Conservation (phyloP, 2,329 filamentous ascomycete species). For the Monascus ruber region DNA sequence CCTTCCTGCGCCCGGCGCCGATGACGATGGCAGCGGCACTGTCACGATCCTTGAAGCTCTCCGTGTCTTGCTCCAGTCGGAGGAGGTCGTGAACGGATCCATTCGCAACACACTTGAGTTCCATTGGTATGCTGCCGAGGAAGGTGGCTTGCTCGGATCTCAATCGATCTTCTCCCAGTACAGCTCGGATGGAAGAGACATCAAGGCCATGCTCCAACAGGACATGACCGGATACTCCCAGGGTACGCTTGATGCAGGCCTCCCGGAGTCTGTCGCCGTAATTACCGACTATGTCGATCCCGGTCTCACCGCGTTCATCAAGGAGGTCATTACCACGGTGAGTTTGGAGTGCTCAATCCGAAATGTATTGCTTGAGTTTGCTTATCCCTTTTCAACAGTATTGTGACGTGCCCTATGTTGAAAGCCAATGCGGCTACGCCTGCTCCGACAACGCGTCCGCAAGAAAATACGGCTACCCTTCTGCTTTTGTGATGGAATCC, state of each 20-base stretch:
- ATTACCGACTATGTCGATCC: slow-evolving; percentile 86
- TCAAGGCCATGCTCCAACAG: slow-evolving; percentile 96
- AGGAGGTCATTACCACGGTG: slow-evolving; percentile 65
- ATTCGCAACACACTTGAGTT: slow-evolving; percentile 85
- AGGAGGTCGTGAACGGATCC: slow-evolving; percentile 58
- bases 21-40: slow-evolving; percentile 86
- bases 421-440: slow-evolving; percentile 83
- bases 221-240: slow-evolving; percentile 92
- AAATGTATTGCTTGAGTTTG: neutral
- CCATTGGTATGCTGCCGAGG: slow-evolving; percentile 90
- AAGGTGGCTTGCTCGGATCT: slow-evolving; percentile 74
- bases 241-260: slow-evolving; percentile 68
- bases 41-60: slow-evolving; percentile 92
- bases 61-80: slow-evolving; percentile 63
- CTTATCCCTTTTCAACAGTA: slow-evolving; percentile 44
- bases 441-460: slow-evolving; percentile 62
- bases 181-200: slow-evolving; percentile 56
- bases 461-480: slow-evolving; percentile 54
- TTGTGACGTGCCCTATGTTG: slow-evolving; percentile 74
- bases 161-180: slow-evolving; percentile 83
- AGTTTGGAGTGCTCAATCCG: slow-evolving; percentile 7
- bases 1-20: slow-evolving; percentile 79
- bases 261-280: slow-evolving; percentile 77
- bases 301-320: slow-evolving; percentile 77
- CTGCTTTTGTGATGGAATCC: slow-evolving; percentile 54